A percentile compares a stretch with the other conserved stretches of the same genome.
These are phyloP conservation scores for Hypomontagnella monticulosa DNA, from an alignment of 495 filamentous ascomycete genomes.

Conservation along the genomic window DNA sequence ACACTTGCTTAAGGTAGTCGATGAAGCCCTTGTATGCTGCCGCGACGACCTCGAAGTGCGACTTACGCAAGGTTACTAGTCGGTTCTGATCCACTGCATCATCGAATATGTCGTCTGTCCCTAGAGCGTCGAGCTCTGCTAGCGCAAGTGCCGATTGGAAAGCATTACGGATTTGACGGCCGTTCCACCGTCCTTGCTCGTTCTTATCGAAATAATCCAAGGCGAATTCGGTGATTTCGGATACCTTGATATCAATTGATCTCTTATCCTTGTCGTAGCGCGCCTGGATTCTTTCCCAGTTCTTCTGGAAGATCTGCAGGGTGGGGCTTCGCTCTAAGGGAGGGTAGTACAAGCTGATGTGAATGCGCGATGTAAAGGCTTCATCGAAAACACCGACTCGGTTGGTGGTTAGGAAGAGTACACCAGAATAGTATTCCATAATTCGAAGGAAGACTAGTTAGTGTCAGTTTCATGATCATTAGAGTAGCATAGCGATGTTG, in stretches of 20 bases:
- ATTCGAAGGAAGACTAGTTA: constrained; percentile 56
- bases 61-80: too few species aligned
- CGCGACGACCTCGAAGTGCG: too few species aligned
- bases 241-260: neutral
- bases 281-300: constrained; percentile 15
- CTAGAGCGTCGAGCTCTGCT: constrained; percentile 43
- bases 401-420: constrained; percentile 65
- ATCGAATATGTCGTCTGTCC: neutral
- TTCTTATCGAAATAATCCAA: constrained; percentile 6
- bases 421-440: constrained; percentile 66
- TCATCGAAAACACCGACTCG: constrained; percentile 60
- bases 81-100: too few species aligned
- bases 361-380: constrained; percentile 59
- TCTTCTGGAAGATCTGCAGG: constrained; percentile 19
- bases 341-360: constrained; percentile 56
- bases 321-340: constrained; percentile 3
- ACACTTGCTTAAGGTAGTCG: too few species aligned
- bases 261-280: neutral
- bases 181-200: constrained; percentile 45
- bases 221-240: constrained; percentile 3
- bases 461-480: neutral
- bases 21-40: too few species aligned
- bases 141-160: constrained; percentile 49
- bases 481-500: neutral
- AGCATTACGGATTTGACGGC: constrained; percentile 54